Evolutionary conservation across 495 filamentous ascomycete genomes (phyloP), one percentile per base, ranked within the genome.

Genomic region (Penicillium macrosclerotiorum): DNA sequence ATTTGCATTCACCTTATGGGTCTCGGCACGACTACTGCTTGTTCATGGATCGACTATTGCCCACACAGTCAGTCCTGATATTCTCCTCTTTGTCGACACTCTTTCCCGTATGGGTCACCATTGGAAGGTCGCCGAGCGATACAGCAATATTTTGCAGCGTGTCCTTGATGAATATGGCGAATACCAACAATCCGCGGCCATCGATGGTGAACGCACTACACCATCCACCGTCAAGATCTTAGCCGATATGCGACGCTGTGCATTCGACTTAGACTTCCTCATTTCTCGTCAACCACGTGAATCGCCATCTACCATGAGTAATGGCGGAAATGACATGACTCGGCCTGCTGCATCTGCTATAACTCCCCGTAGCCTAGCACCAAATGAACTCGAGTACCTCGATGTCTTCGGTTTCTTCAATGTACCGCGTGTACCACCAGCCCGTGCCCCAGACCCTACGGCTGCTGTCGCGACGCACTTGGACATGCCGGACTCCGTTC

Each of bases 331-430:
- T 12, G 45, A 46, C 13, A 16, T 35, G 11, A 14, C 37, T 9
- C 43, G 44, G 0, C 29, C 46, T 0, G 25, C 47, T 3, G 9
- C 68, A 5, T 64, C 74, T 1, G 65, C 63, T 8, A 46, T 59
- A 4, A 49, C 54, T 1, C 73, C 73, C 8, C 71, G 80, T 20
- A 89, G 79, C 43, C 82, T 82, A n/a, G 85, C 78, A 8, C 79
- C 84, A 7, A 88, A 90, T 59, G 87, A 95, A 46, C 71, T 93
- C 8, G 90, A 94, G 53, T 94, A 91, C 55, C 69, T 94, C n/a
- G 89, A 95, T 57, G 87, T 94, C 2, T 95, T 95, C 61, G 87
- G 90, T 49, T 94, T 91, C 68, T 95, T 94, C 73, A 94, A 94
- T 64, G 79, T 93, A 33, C 90, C 90, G 3, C 73, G 88, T 13